phyloP scores from a whole-genome alignment of 305 asterid genomes.

The Fraxinus baroniana region DNA sequence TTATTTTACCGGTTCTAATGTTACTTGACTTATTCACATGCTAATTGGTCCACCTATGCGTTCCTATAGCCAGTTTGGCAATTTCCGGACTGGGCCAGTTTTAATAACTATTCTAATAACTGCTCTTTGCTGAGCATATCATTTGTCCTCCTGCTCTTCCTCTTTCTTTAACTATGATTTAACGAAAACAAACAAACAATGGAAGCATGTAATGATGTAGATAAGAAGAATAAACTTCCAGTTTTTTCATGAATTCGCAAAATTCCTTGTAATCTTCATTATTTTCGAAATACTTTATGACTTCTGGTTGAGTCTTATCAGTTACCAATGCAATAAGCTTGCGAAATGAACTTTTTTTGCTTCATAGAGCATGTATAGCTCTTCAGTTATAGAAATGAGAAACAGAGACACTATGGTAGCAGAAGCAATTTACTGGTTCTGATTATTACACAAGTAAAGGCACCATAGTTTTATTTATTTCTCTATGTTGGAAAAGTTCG shows the following conservation, averaged over 20 bases:
- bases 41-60: not conserved
- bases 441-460: not conserved
- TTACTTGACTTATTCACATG: not conserved
- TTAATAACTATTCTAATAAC: not conserved
- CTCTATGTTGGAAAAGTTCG: not conserved
- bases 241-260: not conserved
- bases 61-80: not conserved
- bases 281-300: not conserved
- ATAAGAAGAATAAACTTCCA: slow-evolving; percentile 8
- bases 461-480: not conserved
- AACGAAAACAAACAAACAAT: not conserved
- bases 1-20: not conserved
- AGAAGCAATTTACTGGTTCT: not conserved
- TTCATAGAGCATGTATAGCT: not conserved
- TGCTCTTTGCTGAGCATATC: not conserved
- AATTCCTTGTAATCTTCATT: not conserved
- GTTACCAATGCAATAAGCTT: not conserved
- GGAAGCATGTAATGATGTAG: not conserved
- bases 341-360: not conserved
- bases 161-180: slow-evolving; percentile 13
- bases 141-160: not conserved
- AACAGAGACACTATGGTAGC: not conserved
- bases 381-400: not conserved
- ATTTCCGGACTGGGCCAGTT: not conserved
- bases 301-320: not conserved